Base-by-base conservation (phyloP, 208 protist genomes). In the Leishmania aethiopica region DNA sequence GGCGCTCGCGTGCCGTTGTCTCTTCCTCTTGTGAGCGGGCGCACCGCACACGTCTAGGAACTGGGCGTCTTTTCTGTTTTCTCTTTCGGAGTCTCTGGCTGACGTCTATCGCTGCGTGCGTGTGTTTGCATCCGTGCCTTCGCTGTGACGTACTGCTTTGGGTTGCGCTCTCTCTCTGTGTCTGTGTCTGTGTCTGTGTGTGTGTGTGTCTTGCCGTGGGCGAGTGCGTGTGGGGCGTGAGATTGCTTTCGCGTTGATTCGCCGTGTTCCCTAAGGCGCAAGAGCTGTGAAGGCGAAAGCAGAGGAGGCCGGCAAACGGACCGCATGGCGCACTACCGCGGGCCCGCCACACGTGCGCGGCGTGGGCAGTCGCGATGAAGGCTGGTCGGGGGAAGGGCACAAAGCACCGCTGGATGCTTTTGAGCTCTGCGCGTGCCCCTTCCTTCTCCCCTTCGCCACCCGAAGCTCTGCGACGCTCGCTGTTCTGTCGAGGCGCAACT, bases 181-280 rank as follows among this genome's bases (percentile, higher is more conserved):
- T n/a, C 22, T n/a, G 10, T 53, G 3, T 47, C 57, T 62, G 4
- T 62, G 8, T 62, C 1, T 17, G 3, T 45, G 19, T 72, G 15
- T 37, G 3, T 7, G 5, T 49, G 45, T 49, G 28, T 37, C 6
- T 25, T 49, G 40, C 32, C 67, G 40, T 72, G 67, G 8, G 67
- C 67, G 32, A 15, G 32, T 22, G 51, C 0, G 1, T 51, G 47
- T 51, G 47, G 25, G 25, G 25, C 25, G 10, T 37, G 45, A 7
- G n/a, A 42, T 25, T 22, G 32, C 32, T 32, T 75, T 13, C 2
- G 35, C 42, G 42, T 49, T 79, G 40, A 37, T 53, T 51, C 69
- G 75, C 62, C 32, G 75, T 37, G 47, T 55, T 67, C 28, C 28
- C 40, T 70, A 79, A 70, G 55, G 15, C 62, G 28, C 55, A 70